phyloP scores from a whole-genome alignment of 768 basidiomycete species.

The Plicaturopsis crispa region DNA sequence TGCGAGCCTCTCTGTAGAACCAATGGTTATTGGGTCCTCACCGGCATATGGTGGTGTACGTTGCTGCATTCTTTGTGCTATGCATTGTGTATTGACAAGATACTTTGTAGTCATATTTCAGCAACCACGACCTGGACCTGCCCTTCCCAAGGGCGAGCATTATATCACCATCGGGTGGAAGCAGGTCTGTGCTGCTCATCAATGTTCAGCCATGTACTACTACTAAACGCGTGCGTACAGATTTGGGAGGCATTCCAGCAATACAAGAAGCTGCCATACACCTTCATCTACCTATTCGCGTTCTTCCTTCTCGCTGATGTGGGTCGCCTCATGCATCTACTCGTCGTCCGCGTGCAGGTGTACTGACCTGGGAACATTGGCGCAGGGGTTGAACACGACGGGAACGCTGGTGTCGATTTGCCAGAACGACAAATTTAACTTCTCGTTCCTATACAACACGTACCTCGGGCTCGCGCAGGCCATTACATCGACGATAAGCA shows the following conservation, averaged over 20 bases:
- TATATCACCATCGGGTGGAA: conserved; percentile 86
- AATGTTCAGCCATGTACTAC: background rate
- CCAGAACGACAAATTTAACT: conserved; percentile 74
- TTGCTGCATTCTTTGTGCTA: conserved; percentile 1
- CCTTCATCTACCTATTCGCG: conserved; percentile 70
- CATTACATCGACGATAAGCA: conserved; percentile 64
- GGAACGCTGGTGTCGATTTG: conserved; percentile 68
- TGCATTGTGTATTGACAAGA: background rate
- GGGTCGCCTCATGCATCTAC: conserved; percentile 14
- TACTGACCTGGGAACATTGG: conserved; percentile 1
- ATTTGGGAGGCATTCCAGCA: conserved; percentile 73
- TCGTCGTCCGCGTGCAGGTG: background rate
- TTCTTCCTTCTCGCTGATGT: conserved; percentile 80
- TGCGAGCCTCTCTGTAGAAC: conserved; percentile 31
- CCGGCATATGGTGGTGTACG: conserved; percentile 87
- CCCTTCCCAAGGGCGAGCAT: conserved; percentile 66
- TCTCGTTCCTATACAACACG: conserved; percentile 77
- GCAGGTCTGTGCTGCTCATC: conserved; percentile 41
- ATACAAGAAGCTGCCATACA: conserved; percentile 72
- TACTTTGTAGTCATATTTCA: conserved; percentile 63
- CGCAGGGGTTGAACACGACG: conserved; percentile 74
- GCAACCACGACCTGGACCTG: conserved; percentile 75
- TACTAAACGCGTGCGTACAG: conserved; percentile 24
- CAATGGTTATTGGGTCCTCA: conserved; percentile 70
- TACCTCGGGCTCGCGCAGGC: conserved; percentile 74